Evolutionary conservation across 192 early-diverging fungal species (phyloP), one percentile per base, ranked within the genome.

Genomic region (Obelidium mucronatum): DNA sequence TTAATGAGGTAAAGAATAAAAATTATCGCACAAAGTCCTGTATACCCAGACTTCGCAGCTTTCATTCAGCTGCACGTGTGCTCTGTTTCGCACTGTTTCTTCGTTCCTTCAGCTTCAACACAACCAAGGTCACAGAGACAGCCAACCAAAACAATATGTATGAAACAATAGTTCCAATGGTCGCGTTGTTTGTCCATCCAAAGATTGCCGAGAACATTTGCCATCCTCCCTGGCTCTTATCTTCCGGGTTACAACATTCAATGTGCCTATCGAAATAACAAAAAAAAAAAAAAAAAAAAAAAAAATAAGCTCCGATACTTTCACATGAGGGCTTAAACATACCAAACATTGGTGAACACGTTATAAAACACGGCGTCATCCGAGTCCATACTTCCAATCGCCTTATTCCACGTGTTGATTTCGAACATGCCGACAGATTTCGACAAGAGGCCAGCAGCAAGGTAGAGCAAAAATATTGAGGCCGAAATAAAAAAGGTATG

Each of bases 81-180:
- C n/a, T n/a, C n/a, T n/a, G n/a, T n/a, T n/a, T n/a, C n/a, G n/a
- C n/a, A n/a, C n/a, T n/a, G n/a, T n/a, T n/a, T n/a, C n/a, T 48
- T 48, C 72, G n/a, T 15, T 74, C 72, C 59, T 61, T 36, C 19
- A 77, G 33, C 70, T 89, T 86, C 51, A 88, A 74, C 68, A 63
- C 74, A 22, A 91, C 71, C 1, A 96, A 67, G 26, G 68, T 70
- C 19, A 81, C 70, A 26, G 79, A 78, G 52, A 95, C 39, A 8
- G 75, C 77, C 0, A 88, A 72, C 95, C 96, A 97, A 82, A 93
- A 97, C 13, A 91, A 65, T 73, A 89, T 91, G 85, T 97, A 97
- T 2, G 85, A 87, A 55, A 89, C 78, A 44, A 95, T 87, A 44
- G 91, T 89, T 56, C 90, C 94, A 59, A 88, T 74, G 0, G 93